These are phyloP conservation scores for Pichia eremophila DNA, from an alignment of 805 yeast genomes.

Conservation along the genomic window DNA sequence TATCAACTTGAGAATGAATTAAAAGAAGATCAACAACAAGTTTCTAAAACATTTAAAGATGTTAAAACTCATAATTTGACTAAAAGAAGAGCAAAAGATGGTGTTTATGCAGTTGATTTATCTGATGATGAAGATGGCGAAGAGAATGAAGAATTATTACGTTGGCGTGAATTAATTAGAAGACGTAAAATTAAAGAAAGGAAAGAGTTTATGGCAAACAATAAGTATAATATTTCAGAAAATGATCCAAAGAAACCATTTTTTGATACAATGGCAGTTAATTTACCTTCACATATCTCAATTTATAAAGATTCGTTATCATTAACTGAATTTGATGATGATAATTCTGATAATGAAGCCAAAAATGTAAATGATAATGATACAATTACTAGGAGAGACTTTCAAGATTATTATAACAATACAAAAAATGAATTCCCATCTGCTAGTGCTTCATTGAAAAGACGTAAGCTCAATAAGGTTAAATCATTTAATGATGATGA, in stretches of 20 bases:
- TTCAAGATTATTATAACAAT: conserved; percentile 11
- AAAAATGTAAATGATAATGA: conserved; percentile 18
- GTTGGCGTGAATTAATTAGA: conserved; percentile 5
- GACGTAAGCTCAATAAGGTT: conserved; percentile 1
- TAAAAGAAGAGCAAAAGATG: conserved; percentile 43
- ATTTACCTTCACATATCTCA: conserved; percentile 8
- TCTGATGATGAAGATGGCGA: conserved; percentile 68
- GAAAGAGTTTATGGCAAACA: conserved; percentile 34
- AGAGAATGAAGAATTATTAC: conserved; percentile 4
- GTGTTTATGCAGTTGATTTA: conserved; percentile 50
- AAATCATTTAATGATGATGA: conserved; percentile 6
- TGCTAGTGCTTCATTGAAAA: conserved; percentile 16
- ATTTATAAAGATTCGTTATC: conserved; percentile 7
- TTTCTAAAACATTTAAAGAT: conserved; percentile 61
- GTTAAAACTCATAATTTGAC: conserved; percentile 64
- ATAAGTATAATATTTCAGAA: conserved; percentile 2
- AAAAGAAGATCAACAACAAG: conserved; percentile 50
- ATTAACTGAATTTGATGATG: conserved; percentile 13
- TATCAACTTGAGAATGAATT: conserved; percentile 52
- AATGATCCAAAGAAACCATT: conserved; percentile 11
- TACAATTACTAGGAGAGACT: conserved; percentile 5
- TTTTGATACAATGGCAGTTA: conserved; percentile 10
- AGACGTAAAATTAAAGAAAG: conserved; percentile 21
- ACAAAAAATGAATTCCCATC: conserved; percentile 1
- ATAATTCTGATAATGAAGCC: conserved; percentile 10